Conservation (phyloP, 192 early-diverging fungal species). For the Globomyces pollinis-pini region DNA sequence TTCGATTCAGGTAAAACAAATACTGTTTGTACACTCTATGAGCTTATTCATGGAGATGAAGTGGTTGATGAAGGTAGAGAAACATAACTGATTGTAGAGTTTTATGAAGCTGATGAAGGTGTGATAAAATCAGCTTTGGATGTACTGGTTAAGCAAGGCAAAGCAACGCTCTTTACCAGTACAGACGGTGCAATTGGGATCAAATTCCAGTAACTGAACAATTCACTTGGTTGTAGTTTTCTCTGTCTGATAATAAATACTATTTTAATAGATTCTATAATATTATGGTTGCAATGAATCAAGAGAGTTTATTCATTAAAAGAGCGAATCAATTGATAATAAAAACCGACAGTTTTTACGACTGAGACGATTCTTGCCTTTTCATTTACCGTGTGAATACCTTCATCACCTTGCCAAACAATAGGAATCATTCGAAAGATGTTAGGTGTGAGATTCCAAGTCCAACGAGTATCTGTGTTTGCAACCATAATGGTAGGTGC, state of each 20-base stretch:
- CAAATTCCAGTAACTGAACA: slow-evolving; percentile 65
- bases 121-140: slow-evolving; percentile 71
- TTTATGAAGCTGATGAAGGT: slow-evolving; percentile 63
- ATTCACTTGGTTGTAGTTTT: too few species aligned
- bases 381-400: slow-evolving; percentile 10
- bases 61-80: slow-evolving; percentile 60
- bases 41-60: slow-evolving; percentile 79
- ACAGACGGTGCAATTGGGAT: slow-evolving; percentile 66
- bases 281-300: too few species aligned
- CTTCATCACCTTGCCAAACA: background rate
- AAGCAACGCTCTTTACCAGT: slow-evolving; percentile 71
- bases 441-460: background rate
- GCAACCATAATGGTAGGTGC: background rate
- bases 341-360: background rate
- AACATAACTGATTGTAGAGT: slow-evolving; percentile 48
- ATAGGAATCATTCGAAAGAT: slow-evolving; percentile 2
- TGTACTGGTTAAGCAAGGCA: slow-evolving; percentile 72
- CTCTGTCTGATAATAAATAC: too few species aligned
- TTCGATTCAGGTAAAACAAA: slow-evolving; percentile 65
- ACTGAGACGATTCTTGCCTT: background rate
- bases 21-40: slow-evolving; percentile 79
- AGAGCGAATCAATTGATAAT: slow-evolving; percentile 2
- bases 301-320: slow-evolving; percentile 4
- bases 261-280: too few species aligned
- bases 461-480: background rate